Conservation (phyloP, 441 rosid species). For the Dalechampia spathulata region DNA sequence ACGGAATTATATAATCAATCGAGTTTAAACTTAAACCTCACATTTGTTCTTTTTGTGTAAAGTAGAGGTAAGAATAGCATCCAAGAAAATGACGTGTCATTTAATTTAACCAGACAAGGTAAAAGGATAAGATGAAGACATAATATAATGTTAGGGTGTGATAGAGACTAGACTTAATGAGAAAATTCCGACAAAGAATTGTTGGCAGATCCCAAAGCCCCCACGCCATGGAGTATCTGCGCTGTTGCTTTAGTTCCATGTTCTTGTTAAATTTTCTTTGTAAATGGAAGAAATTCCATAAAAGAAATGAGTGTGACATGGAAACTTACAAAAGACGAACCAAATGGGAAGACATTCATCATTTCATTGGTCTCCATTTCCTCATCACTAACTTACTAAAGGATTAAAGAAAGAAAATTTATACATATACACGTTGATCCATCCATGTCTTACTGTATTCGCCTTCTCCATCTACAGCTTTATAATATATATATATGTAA, state of each 20-base stretch:
- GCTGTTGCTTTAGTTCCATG: too few relatives aligned
- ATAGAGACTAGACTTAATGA: neutral
- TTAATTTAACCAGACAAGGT: too few relatives aligned
- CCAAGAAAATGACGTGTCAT: too few relatives aligned
- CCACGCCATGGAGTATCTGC: neutral
- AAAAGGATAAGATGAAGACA: too few relatives aligned
- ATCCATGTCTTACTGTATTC: conserved; percentile 26
- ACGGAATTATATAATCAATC: too few relatives aligned
- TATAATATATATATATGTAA: conserved; percentile 24
- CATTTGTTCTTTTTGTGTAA: too few relatives aligned
- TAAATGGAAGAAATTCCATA: neutral
- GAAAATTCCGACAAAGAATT: neutral
- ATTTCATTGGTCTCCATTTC: conserved; percentile 28
- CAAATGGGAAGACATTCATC: conserved; percentile 27
- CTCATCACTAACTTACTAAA: conserved; percentile 25
- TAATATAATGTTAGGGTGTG: neutral
- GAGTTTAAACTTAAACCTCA: too few relatives aligned
- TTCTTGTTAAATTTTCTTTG: neutral
- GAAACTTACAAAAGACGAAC: conserved; percentile 4
- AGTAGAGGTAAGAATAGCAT: too few relatives aligned
- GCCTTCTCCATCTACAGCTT: conserved; percentile 32
- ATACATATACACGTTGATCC: conserved; percentile 47
- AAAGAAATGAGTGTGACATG: neutral
- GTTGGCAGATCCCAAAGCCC: neutral
- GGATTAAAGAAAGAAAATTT: conserved; percentile 21